Evolutionary conservation across 169 alveolate species (phyloP).

Genomic region (Ichthyophthirius multifiliis): DNA sequence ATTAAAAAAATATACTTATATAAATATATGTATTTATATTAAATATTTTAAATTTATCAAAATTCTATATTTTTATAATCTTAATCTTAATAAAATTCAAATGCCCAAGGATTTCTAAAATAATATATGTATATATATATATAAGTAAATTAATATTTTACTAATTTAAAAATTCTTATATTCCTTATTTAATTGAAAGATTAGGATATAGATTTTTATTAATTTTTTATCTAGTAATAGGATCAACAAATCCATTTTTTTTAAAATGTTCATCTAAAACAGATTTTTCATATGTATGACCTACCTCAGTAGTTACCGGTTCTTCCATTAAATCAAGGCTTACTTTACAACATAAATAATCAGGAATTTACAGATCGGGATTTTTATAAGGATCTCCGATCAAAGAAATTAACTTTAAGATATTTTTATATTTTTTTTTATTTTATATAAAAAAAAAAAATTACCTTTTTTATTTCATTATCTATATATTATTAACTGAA

Average conservation of each 20-base stretch:
- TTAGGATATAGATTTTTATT: constrained; percentile 20
- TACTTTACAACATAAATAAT: constrained; percentile 28
- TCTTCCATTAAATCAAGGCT: constrained; percentile 38
- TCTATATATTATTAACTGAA: background rate
- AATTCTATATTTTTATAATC: constrained; percentile 15
- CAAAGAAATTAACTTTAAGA: background rate
- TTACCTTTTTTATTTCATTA: background rate
- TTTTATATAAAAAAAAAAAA: background rate
- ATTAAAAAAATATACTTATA: no score
- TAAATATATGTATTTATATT: no score
- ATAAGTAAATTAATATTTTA: background rate
- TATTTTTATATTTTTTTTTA: no score
- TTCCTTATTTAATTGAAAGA: constrained; percentile 13
- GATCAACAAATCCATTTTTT: constrained; percentile 39
- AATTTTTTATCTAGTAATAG: constrained; percentile 34
- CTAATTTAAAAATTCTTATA: constrained; percentile 5
- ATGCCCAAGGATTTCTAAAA: constrained; percentile 36
- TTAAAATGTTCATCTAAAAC: constrained; percentile 23
- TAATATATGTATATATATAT: background rate
- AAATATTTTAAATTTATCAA: background rate
- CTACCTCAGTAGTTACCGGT: constrained; percentile 38
- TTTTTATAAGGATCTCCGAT: constrained; percentile 33
- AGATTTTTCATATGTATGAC: constrained; percentile 32
- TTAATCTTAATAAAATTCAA: constrained; percentile 5
- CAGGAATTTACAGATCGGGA: constrained; percentile 18